Evolutionary conservation across 495 filamentous ascomycete genomes (phyloP).

Genomic region (Clohesyomyces aquaticus): DNA sequence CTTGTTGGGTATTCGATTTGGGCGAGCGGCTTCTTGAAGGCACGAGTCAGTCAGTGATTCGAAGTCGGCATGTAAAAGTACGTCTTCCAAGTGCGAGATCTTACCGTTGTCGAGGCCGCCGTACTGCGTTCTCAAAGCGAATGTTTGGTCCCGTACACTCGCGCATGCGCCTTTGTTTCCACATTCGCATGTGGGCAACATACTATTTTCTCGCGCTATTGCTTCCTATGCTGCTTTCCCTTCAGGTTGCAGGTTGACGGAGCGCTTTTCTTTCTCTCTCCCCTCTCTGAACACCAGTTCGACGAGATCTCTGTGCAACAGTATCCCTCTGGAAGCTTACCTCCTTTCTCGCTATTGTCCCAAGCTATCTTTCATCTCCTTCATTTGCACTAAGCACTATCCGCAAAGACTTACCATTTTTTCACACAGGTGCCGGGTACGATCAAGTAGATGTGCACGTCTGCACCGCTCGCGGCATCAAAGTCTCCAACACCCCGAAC

Average conservation of each 20-base stretch:
- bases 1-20: no score
- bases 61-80: background rate
- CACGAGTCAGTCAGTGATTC: background rate
- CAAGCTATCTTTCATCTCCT: no score
- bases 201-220: background rate
- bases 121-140: background rate
- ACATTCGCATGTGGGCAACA: background rate
- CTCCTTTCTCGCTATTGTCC: no score
- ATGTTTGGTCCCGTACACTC: background rate
- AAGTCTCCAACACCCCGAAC: constrained; percentile 78
- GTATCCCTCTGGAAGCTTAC: no score
- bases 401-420: constrained; percentile 9
- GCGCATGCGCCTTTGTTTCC: background rate
- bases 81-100: background rate
- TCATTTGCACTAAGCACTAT: no score
- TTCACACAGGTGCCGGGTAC: constrained; percentile 68
- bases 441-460: constrained; percentile 76
- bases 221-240: constrained; percentile 4
- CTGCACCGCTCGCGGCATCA: constrained; percentile 65
- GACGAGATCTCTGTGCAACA: no score
- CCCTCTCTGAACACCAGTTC: no score
- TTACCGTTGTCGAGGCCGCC: background rate
- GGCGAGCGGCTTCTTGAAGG: no score
- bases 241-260: no score
- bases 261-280: no score